A percentile compares a stretch with the other conserved stretches of the same genome.
Conservation (phyloP, 768 basidiomycete species). For the Lentinula lateritia region DNA sequence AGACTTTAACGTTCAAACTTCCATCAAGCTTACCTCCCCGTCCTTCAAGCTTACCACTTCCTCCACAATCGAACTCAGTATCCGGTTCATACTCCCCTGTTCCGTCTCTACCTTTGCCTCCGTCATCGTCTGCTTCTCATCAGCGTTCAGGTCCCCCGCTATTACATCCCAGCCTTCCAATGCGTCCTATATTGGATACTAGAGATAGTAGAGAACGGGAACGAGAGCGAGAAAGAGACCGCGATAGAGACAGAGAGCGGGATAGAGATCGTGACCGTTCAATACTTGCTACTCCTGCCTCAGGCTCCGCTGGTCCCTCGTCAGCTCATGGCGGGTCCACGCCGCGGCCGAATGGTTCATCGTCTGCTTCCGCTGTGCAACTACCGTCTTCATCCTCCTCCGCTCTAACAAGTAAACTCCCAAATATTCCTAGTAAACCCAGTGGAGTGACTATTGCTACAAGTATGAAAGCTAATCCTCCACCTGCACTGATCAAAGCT, state of each 20-base stretch:
- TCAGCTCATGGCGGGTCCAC: not conserved
- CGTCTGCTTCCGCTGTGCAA: not conserved
- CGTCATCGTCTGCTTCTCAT: not conserved
- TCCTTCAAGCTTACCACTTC: not conserved
- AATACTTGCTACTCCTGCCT: not conserved
- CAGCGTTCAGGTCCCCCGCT: not conserved
- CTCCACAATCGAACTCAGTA: not conserved
- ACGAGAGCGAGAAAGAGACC: not conserved
- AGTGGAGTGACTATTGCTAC: not conserved
- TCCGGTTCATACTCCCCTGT: not conserved
- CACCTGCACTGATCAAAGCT: slow-evolving; percentile 2
- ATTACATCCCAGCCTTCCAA: slow-evolving; percentile 4
- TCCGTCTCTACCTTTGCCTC: not conserved
- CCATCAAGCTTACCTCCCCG: slow-evolving; percentile 7
- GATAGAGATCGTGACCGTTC: not conserved
- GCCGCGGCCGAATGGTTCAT: not conserved
- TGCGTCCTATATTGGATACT: slow-evolving; percentile 1
- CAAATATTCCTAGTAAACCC: slow-evolving; percentile 3
- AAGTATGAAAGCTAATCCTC: not conserved
- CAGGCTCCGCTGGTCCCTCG: not conserved
- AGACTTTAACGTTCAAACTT: not conserved
- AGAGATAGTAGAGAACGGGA: slow-evolving; percentile 1
- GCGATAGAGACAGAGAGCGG: not conserved
- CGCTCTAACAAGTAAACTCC: not conserved
- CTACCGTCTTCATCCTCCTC: not conserved